phyloP scores from a whole-genome alignment of 2,329 filamentous ascomycete genomes.

The Aspergillus ruber region DNA sequence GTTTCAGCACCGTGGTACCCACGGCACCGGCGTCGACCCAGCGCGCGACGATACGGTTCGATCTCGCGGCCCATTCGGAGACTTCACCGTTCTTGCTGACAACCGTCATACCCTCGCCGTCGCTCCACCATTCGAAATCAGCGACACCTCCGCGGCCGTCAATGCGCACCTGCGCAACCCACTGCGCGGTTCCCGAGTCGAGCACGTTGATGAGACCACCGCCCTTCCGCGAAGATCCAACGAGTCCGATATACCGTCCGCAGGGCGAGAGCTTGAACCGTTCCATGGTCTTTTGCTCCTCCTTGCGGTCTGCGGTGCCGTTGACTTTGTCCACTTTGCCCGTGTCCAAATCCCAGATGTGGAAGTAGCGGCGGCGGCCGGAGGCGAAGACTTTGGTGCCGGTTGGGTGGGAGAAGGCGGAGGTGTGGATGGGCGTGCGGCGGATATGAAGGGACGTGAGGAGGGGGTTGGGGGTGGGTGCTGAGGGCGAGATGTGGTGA shows the following conservation, averaged over 20 bases:
- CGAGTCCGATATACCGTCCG: slow-evolving; percentile 76
- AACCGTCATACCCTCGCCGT: slow-evolving; percentile 73
- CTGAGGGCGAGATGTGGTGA: slow-evolving; percentile 76
- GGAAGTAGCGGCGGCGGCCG: slow-evolving; percentile 83
- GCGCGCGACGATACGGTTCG: slow-evolving; percentile 64
- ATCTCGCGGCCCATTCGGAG: slow-evolving; percentile 73
- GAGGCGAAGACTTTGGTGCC: slow-evolving; percentile 82
- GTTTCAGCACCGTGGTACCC: slow-evolving; percentile 71
- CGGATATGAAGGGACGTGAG: slow-evolving; percentile 85
- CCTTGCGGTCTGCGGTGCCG: slow-evolving; percentile 62
- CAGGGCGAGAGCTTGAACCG: slow-evolving; percentile 80
- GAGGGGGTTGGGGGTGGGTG: slow-evolving; percentile 75
- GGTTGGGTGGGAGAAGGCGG: slow-evolving; percentile 66
- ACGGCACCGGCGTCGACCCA: slow-evolving; percentile 91
- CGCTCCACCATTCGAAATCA: slow-evolving; percentile 89
- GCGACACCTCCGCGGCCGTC: slow-evolving; percentile 78
- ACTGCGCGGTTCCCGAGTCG: slow-evolving; percentile 73
- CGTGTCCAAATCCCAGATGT: slow-evolving; percentile 81
- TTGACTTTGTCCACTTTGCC: slow-evolving; percentile 76
- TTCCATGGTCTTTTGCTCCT: slow-evolving; percentile 88
- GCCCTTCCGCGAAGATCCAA: slow-evolving; percentile 73
- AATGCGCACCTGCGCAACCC: slow-evolving; percentile 74
- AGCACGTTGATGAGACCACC: slow-evolving; percentile 85
- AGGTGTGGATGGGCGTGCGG: slow-evolving; percentile 74
- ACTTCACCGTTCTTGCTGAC: slow-evolving; percentile 82